Conservation (phyloP, 2,329 filamentous ascomycete species). For the Neoascochyta sp. region DNA sequence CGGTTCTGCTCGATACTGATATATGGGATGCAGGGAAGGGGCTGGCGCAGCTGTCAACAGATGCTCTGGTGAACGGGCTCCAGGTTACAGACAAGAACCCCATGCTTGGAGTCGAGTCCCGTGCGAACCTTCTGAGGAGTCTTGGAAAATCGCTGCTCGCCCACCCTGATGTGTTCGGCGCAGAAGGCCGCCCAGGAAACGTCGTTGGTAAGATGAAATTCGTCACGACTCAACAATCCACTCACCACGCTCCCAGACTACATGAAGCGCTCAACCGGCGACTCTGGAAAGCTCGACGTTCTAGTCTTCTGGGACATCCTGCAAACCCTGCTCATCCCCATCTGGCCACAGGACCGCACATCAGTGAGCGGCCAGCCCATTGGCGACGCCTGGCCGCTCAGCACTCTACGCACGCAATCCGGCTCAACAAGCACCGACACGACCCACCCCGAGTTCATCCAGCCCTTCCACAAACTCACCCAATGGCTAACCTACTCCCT, state of each 20-base stretch:
- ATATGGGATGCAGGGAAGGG: slow-evolving; percentile 47
- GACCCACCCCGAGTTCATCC: slow-evolving; percentile 65
- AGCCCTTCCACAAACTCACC: slow-evolving; percentile 87
- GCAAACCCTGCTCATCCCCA: slow-evolving; percentile 76
- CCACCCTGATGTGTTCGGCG: slow-evolving; percentile 70
- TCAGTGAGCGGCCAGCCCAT: slow-evolving; percentile 77
- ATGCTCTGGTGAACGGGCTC: slow-evolving; percentile 70
- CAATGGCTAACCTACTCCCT: slow-evolving; percentile 94
- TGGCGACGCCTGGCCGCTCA: slow-evolving; percentile 89
- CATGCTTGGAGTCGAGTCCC: slow-evolving; percentile 72
- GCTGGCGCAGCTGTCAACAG: slow-evolving; percentile 66
- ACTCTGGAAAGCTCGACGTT: slow-evolving; percentile 55
- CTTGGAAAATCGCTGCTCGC: slow-evolving; percentile 73
- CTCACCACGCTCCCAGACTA: slow-evolving; percentile 8
- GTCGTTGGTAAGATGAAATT: slow-evolving; percentile 67
- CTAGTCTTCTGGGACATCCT: slow-evolving; percentile 84
- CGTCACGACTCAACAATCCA: neutral
- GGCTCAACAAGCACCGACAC: slow-evolving; percentile 41
- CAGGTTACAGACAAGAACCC: slow-evolving; percentile 77
- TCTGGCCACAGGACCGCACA: slow-evolving; percentile 85
- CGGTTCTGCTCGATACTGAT: neutral
- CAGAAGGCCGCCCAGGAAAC: slow-evolving; percentile 78
- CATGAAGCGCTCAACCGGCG: slow-evolving; percentile 15
- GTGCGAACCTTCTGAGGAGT: slow-evolving; percentile 70
- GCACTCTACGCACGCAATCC: slow-evolving; percentile 64